Percentiles rank a stretch among this genome's conserved stretches.
phyloP scores from a whole-genome alignment of 2,329 filamentous ascomycete genomes.

The Colletotrichum tamarilloi region DNA sequence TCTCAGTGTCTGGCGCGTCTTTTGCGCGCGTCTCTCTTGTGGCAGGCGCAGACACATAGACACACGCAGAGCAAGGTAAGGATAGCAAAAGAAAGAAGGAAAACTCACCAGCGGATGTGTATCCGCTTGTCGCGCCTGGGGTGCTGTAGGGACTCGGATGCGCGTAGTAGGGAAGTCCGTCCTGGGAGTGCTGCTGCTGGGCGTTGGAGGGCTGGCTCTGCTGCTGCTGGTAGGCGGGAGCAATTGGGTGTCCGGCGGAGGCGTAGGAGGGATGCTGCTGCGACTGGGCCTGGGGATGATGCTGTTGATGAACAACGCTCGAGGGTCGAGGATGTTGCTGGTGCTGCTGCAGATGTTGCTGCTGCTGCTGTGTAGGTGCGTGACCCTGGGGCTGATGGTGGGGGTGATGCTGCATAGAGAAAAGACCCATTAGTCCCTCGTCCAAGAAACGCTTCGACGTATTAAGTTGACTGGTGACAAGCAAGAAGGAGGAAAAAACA shows the following conservation, averaged over 20 bases:
- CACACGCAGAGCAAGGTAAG: background rate
- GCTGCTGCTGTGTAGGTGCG: constrained; percentile 71
- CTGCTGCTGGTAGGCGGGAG: constrained; percentile 76
- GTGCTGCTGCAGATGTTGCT: constrained; percentile 76
- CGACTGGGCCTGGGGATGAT: constrained; percentile 73
- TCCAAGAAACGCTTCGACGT: constrained; percentile 47
- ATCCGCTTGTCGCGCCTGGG: constrained; percentile 83
- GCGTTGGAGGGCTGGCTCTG: constrained; percentile 70
- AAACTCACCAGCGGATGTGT: constrained; percentile 84
- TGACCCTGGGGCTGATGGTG: constrained; percentile 80
- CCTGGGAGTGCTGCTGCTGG: constrained; percentile 72
- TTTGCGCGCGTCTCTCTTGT: background rate
- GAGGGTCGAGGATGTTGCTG: constrained; percentile 76
- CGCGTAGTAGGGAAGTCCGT: constrained; percentile 77
- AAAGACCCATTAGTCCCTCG: constrained; percentile 67
- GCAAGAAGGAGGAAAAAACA: constrained; percentile 49
- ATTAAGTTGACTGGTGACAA: constrained; percentile 35
- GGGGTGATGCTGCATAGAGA: constrained; percentile 80
- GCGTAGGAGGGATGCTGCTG: constrained; percentile 74
- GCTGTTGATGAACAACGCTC: constrained; percentile 80
- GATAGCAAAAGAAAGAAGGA: background rate
- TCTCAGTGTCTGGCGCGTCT: constrained; percentile 15
- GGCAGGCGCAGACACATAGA: background rate
- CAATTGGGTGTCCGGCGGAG: constrained; percentile 72
- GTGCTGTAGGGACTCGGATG: constrained; percentile 87